Percentiles rank a stretch among this genome's conserved stretches.
Evolutionary conservation across 2,329 filamentous ascomycete species (phyloP).

Genomic region (Diaporthe citriasiana): DNA sequence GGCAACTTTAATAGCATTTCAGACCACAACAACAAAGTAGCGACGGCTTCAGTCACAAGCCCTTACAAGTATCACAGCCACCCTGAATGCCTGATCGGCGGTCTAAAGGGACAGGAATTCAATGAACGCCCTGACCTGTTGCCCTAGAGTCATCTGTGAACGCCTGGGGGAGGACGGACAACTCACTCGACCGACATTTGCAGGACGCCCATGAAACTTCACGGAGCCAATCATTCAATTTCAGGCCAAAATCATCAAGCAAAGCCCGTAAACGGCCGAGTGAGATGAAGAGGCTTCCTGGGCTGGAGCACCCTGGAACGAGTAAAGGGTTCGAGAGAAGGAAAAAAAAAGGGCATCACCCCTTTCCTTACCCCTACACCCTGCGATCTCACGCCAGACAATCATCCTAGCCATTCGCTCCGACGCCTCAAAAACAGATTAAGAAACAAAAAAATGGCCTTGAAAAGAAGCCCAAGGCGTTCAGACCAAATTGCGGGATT

Average conservation of each 20-base stretch:
- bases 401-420: background rate
- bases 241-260: background rate
- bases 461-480: background rate
- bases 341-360: background rate
- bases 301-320: background rate
- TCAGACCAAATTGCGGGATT: background rate
- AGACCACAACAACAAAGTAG: background rate
- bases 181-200: background rate
- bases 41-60: background rate
- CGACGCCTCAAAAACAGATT: background rate
- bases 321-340: background rate
- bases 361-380: background rate
- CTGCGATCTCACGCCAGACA: conserved; percentile 10
- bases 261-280: conserved; percentile 7
- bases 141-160: background rate
- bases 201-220: background rate
- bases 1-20: background rate
- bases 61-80: conserved; percentile 11
- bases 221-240: background rate
- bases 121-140: background rate
- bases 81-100: conserved; percentile 23
- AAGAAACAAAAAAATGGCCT: background rate
- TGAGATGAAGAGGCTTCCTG: background rate
- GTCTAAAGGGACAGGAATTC: background rate
- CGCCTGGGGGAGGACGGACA: background rate